phyloP scores from a whole-genome alignment of 2,329 filamentous ascomycete species.

The Lecanicillium sp. region DNA sequence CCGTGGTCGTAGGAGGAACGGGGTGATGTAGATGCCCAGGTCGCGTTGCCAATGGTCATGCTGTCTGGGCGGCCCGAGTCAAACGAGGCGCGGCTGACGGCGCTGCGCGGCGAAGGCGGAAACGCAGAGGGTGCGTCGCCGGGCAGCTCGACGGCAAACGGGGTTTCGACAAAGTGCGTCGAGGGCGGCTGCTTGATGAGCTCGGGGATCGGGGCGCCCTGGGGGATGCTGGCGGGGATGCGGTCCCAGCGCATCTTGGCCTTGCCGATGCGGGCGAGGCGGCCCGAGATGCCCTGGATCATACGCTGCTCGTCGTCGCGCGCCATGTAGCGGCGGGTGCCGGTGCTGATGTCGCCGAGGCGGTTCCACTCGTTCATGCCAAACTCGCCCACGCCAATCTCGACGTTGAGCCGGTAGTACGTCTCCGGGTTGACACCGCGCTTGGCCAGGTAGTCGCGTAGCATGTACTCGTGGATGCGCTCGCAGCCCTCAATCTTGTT shows the following conservation, averaged over 20 bases:
- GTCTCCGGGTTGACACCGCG: constrained; percentile 79
- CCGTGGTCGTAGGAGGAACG: constrained; percentile 41
- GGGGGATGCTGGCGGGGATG: constrained; percentile 30
- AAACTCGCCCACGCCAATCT: constrained; percentile 92
- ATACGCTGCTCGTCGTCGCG: constrained; percentile 68
- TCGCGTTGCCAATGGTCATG: constrained; percentile 30
- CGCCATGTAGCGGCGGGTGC: constrained; percentile 75
- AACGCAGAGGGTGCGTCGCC: constrained; percentile 39
- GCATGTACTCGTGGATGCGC: constrained; percentile 79
- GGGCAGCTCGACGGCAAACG: constrained; percentile 51
- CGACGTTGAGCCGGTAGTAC: constrained; percentile 95
- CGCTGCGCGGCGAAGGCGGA: constrained; percentile 27
- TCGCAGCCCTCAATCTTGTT: constrained; percentile 94
- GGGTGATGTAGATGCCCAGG: constrained; percentile 32
- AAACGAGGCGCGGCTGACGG: constrained; percentile 44
- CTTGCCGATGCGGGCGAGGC: constrained; percentile 75
- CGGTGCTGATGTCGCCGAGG: constrained; percentile 89
- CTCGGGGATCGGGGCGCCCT: no score
- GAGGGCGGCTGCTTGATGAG: constrained; percentile 33
- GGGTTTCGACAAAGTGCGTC: constrained; percentile 31
- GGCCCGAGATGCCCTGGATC: constrained; percentile 68
- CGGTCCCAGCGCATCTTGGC: constrained; percentile 63
- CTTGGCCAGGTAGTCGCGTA: constrained; percentile 66
- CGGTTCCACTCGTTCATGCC: constrained; percentile 98
- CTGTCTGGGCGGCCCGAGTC: constrained; percentile 45